phyloP scores from a whole-genome alignment of 2,329 filamentous ascomycete species.

The Helotiales sp. region DNA sequence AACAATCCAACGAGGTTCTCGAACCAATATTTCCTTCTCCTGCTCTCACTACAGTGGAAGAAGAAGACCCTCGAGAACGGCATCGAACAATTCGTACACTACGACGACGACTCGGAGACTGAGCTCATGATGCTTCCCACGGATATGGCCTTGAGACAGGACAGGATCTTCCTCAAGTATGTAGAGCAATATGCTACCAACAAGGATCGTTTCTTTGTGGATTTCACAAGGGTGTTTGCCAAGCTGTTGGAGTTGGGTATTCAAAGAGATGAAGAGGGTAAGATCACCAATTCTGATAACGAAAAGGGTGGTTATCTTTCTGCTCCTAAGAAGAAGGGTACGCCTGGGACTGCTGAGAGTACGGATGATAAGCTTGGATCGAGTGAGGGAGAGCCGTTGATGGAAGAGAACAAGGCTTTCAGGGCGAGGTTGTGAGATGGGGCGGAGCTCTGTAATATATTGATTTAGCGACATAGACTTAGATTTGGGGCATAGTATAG shows the following conservation, averaged over 20 bases:
- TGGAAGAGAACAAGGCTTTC: conserved; percentile 40
- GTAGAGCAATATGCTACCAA: conserved; percentile 64
- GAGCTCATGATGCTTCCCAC: conserved; percentile 71
- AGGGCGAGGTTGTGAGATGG: conserved; percentile 36
- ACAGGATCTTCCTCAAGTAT: conserved; percentile 58
- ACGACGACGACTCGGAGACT: conserved; percentile 58
- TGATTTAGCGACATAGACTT: conserved; percentile 15
- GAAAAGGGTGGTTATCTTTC: conserved; percentile 59
- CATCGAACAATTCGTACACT: conserved; percentile 61
- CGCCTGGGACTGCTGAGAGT: conserved; percentile 42
- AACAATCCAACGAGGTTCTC: conserved; percentile 63
- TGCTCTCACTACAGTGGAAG: conserved; percentile 58
- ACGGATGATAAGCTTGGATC: conserved; percentile 39
- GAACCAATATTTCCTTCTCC: conserved; percentile 61
- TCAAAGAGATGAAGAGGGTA: conserved; percentile 56
- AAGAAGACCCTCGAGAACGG: conserved; percentile 58
- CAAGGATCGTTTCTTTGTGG: conserved; percentile 64
- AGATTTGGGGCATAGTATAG: conserved; percentile 11
- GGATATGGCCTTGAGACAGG: conserved; percentile 62
- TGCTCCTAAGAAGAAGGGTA: conserved; percentile 59
- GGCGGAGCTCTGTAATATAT: conserved; percentile 7
- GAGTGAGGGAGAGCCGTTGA: conserved; percentile 49
- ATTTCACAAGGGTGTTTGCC: conserved; percentile 62
- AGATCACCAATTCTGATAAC: conserved; percentile 61
- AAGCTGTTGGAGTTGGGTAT: conserved; percentile 68